Conservation (phyloP, 495 filamentous ascomycete species). For the Cryomyces minteri region DNA sequence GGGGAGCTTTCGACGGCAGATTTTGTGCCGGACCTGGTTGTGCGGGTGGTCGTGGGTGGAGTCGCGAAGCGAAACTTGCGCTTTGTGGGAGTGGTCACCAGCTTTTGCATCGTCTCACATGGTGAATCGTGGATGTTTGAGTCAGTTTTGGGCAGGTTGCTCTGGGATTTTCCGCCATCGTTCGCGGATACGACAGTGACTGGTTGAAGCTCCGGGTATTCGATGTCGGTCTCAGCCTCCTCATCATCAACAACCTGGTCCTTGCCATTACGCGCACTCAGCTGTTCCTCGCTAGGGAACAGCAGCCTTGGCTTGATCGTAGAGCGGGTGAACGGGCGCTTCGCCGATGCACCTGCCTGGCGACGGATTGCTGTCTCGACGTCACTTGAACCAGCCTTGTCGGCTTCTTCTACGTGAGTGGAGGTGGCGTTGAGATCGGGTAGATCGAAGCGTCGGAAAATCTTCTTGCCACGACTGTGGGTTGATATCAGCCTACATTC, state of each 20-base stretch:
- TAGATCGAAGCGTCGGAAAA: conserved; percentile 47
- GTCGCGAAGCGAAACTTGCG: neutral
- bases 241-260: conserved; percentile 16
- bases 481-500: conserved; percentile 13
- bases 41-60: neutral
- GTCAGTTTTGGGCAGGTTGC: neutral
- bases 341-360: conserved; percentile 10
- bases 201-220: conserved; percentile 4
- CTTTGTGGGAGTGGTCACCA: conserved; percentile 1
- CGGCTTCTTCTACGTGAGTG: conserved; percentile 27
- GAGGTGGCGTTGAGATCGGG: conserved; percentile 18
- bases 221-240: conserved; percentile 31
- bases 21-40: neutral
- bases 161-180: neutral
- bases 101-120: neutral
- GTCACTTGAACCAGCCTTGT: conserved; percentile 25
- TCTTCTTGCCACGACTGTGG: conserved; percentile 70
- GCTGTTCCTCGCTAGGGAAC: conserved; percentile 40
- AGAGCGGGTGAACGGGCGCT: conserved; percentile 45
- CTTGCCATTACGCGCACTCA: conserved; percentile 5
- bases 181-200: neutral
- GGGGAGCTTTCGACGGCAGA: neutral
- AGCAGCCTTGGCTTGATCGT: conserved; percentile 71
- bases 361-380: conserved; percentile 24
- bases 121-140: conserved; percentile 1